Percentiles rank a stretch among this genome's conserved stretches.
These are phyloP conservation scores for Macrophomina tecta DNA, from an alignment of 2,329 filamentous ascomycete genomes.

Conservation along the genomic window DNA sequence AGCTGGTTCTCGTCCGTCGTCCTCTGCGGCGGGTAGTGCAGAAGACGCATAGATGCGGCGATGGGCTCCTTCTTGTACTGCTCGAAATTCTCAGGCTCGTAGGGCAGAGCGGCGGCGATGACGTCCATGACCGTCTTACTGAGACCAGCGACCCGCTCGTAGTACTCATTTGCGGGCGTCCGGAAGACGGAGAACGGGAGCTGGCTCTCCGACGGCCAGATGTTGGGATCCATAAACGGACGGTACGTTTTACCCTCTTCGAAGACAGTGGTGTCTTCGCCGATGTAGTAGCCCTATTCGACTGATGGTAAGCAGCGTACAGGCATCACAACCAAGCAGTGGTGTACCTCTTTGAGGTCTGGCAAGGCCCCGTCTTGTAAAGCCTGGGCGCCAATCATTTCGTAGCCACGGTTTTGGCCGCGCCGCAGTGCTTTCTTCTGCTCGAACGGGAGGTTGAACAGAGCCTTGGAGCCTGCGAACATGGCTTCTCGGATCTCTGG, in stretches of 20 bases:
- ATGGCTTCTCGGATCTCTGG: slow-evolving; percentile 1
- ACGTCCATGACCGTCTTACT: slow-evolving; percentile 9
- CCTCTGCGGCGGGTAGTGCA: slow-evolving; percentile 33
- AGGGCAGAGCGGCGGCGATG: slow-evolving; percentile 6
- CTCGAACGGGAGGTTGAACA: slow-evolving; percentile 8
- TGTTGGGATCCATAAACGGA: slow-evolving; percentile 22
- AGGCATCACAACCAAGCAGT: too few species aligned
- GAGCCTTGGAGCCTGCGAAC: slow-evolving; percentile 18
- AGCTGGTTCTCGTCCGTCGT: slow-evolving; percentile 23
- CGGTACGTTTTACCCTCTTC: slow-evolving; percentile 3
- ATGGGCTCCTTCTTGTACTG: slow-evolving; percentile 1
- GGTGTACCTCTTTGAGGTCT: slow-evolving; percentile 30
- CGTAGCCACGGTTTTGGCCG: slow-evolving; percentile 28
- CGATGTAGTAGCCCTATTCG: slow-evolving; percentile 25
- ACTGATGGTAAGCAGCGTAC: too few species aligned
- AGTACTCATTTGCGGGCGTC: slow-evolving; percentile 12
- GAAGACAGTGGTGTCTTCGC: neutral
- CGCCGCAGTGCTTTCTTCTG: slow-evolving; percentile 24
- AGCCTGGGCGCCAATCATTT: slow-evolving; percentile 29
- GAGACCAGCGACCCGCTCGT: neutral
- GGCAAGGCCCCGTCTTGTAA: slow-evolving; percentile 28
- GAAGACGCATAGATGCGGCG: slow-evolving; percentile 29
- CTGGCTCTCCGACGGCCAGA: slow-evolving; percentile 17
- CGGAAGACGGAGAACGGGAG: slow-evolving; percentile 5
- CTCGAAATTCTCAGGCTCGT: slow-evolving; percentile 13